Base-by-base conservation (phyloP, 2,329 filamentous ascomycete genomes). In the Davidsoniella australis region DNA sequence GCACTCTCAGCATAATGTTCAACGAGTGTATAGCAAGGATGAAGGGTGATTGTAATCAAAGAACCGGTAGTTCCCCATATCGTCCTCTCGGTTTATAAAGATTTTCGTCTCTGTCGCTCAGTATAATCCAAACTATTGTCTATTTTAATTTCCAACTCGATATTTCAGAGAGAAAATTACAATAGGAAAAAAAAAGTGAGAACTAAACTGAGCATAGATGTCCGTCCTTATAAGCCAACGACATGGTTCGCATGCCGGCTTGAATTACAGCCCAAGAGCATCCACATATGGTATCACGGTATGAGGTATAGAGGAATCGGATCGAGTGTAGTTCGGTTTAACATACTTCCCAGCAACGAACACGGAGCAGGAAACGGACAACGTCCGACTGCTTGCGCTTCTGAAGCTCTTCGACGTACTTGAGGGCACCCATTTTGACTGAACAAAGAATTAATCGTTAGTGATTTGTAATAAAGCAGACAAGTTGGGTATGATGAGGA, bases 351-450 rank as follows among this genome's bases (percentile, higher is more conserved):
- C 91, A 98, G 88, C 91, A 98, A 76, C 91, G 88, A 68, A 94
- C 87, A 71, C 87, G 89, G 73, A 95, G 86, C 75, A 98, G 83
- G 81, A 98, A 98, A 77, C 88, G 88, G 77, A 96, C 85, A 68
- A 98, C 84, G 80, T 98, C 91, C 71, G 86, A 94, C 83, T 98
- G 91, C 87, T 98, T 98, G 86, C 94, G 95, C 87, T 98, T 96
- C 73, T 95, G 87, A 77, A 98, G 84, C 81, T 98, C 91, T 82
- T 98, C 93, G 75, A 98, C 86, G 78, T 94, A 98, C 78, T 98
- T 98, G 73, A 95, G 86, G 78, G 89, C 89, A 85, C 91, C 91
- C 91, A 95, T 95, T 80, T 89, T 77, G 68, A 65, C 73, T 76
- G 60, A 61, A 9, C 55, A 47, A 46, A 40, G 5, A 29, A 37